phyloP scores from a whole-genome alignment of 108 stramenopile genomes.

The Skeletonema costatum region DNA sequence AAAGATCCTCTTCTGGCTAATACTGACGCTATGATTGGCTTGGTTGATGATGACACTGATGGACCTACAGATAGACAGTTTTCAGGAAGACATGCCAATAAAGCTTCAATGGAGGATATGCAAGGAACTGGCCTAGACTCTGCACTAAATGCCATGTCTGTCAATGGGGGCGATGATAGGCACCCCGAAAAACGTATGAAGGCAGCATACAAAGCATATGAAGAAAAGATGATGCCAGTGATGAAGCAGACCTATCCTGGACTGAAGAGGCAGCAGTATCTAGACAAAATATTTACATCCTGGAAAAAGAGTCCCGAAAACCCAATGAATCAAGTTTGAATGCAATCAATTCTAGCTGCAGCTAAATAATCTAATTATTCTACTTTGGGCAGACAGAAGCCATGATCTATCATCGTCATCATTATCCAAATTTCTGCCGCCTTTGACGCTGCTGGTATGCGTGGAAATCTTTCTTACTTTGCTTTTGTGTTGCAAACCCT shows the following conservation, averaged over 20 bases:
- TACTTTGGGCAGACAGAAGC: not conserved
- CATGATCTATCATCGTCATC: not conserved
- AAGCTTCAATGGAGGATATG: slow-evolving; percentile 53
- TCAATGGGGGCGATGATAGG: slow-evolving; percentile 42
- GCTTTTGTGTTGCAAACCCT: slow-evolving; percentile 41
- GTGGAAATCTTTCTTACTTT: slow-evolving; percentile 26
- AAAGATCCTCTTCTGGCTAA: slow-evolving; percentile 78
- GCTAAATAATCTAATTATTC: not conserved
- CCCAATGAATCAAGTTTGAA: slow-evolving; percentile 69
- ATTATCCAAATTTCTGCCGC: slow-evolving; percentile 24
- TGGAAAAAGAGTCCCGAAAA: slow-evolving; percentile 96
- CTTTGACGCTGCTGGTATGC: slow-evolving; percentile 35
- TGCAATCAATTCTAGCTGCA: not conserved
- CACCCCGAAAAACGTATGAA: slow-evolving; percentile 76
- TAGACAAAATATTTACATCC: slow-evolving; percentile 86
- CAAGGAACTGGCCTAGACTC: slow-evolving; percentile 61
- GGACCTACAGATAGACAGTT: slow-evolving; percentile 41
- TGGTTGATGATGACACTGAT: slow-evolving; percentile 41
- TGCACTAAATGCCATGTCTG: slow-evolving; percentile 41
- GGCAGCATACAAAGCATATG: slow-evolving; percentile 87
- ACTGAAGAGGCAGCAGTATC: slow-evolving; percentile 90
- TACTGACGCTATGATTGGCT: slow-evolving; percentile 53
- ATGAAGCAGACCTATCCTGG: slow-evolving; percentile 90
- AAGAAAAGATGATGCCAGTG: slow-evolving; percentile 81
- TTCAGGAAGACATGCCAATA: slow-evolving; percentile 52